Base-by-base conservation (phyloP, 805 yeast species). In the Cyberlindnera misumaiensis region DNA sequence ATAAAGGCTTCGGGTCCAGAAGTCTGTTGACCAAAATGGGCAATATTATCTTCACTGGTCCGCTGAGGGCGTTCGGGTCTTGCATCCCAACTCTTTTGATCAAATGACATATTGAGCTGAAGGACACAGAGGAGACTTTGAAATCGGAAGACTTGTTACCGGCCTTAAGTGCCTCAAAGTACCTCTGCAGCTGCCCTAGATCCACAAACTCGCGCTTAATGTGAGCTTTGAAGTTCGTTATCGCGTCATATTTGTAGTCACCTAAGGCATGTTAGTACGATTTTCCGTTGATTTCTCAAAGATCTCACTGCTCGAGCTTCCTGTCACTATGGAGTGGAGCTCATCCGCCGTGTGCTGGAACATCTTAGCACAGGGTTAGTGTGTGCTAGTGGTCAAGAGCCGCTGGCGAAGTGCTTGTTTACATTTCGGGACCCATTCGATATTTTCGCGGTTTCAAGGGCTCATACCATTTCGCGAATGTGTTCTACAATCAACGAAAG, bases 31-130 rank as follows among this genome's bases (percentile, higher is more conserved):
- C 54, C n/a, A 78, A 47, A 6, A 73, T 64, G 2, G 83, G 83
- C 4, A 78, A 52, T 3, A 74, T 69, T 17, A 64, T 55, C 38
- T 60, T 63, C 29, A 72, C 63, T 28, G 70, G 70, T 2, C 58
- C 53, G 42, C 60, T 60, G 31, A 77, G 58, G 0, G 70, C 62
- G 9, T 55, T 50, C 2, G 65, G 57, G 46, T 76, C 80, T 55
- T 77, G 83, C 56, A 75, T 71, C 34, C 76, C 69, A 5, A 77
- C 72, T 15, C 83, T 58, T 41, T 75, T 77, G 24, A 77, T 68
- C 37, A 77, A 55, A 48, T 77, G 81, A 35, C 78, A 74, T 4
- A 75, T 52, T 1, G 75, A 67, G 22, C 75, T 67, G 48, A 77
- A 75, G 3, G 75, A 65, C 16, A 57, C 39, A 1, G 64, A 43